Evolutionary conservation across 139 green algal species (phyloP), one percentile per base, ranked within the genome.

Genomic region (Haematococcus sp.): DNA sequence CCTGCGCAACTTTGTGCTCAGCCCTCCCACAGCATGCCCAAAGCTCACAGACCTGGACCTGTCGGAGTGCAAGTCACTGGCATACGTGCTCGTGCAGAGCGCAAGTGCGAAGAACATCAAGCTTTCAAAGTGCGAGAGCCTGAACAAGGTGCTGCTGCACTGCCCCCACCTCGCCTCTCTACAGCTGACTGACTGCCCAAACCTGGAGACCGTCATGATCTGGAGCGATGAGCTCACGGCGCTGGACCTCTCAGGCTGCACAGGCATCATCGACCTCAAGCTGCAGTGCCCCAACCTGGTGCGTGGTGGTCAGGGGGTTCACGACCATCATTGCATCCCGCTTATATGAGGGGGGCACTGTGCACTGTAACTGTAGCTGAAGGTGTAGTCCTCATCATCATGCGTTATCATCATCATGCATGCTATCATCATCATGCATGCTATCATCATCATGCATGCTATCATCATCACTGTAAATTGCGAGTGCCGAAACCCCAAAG

Each of bases 91-190:
- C 35, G 35, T 93, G 34, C 90, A 94, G 76, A 88, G 75, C 63
- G 60, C 80, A 28, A 89, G 71, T 22, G 51, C 93, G 49, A 75
- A 61, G 28, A 81, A 65, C 3, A 43, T 94, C 20, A 70, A 86
- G 44, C 52, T 94, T 1, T 75, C 58, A 32, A 78, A 83, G 63
- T 92, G 85, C 78, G 58, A 65, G 4, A 35, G 56, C 2, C 59
- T 93, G 13, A 84, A 46, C 3, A 94, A 93, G 88, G 86, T 93
- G 34, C 73, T 94, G 51, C 79, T 94, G 13, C 90, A 94, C 66
- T 93, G 88, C 77, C 81, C 84, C 0, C 85, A 84, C n/a, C 75
- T 93, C 31, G 70, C 76, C 32, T 84, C 67, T 2, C 51, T 94
- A 16, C 40, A 31, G 15, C 73, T 90, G 32, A 74, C 70, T 51